Base-by-base conservation (phyloP, 495 filamentous ascomycete species). In the Aspergillus funiculosus region DNA sequence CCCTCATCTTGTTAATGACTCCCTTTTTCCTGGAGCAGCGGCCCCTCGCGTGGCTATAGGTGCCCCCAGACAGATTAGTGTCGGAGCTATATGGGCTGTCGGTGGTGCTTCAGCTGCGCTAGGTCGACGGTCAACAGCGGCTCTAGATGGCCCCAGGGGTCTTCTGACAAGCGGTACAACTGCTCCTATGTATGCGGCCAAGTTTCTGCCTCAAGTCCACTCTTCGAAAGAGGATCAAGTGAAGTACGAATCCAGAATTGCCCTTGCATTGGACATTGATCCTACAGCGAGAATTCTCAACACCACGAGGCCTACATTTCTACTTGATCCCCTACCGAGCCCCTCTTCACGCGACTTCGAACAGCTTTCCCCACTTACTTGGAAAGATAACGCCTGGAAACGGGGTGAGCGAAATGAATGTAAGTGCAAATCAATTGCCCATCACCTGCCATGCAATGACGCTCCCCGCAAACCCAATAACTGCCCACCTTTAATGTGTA, bases 201-300 rank as follows among this genome's bases (percentile, higher is more conserved):
- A 76, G 17, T 92, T 92, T 49, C 64, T 83, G 14, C 71, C 73
- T 2, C 62, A 67, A 30, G 61, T 64, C n/a, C 46, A 20, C 27
- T 69, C 74, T 18, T 67, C 69, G 6, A 70, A 76, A 26, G 76
- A 82, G 18, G 78, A 88, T 32, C 54, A 68, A 21, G 80, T 84
- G 36, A 80, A 75, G 35, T 84, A 94, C 54, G 81, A 89, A 53
- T 76, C 76, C 26, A 80, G 92, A 13, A 56, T 97, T 27, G 92
- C 94, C 6, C 64, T 85, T 26, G 92, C 92, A 4, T 73, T 95
- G 13, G 82, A 86, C n/a, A 72, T 97, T 46, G 85, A 97, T 57
- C 80, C 76, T 40, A 67, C 75, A 22, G 66, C 67, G 41, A 75
- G 78, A 53, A 67, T 86, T 6, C 69, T 90, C 31, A 69, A 67